A percentile compares a stretch with the other conserved stretches of the same genome.
Conservation (phyloP, 345 rosid species). For the Capsella bursapastoris region DNA sequence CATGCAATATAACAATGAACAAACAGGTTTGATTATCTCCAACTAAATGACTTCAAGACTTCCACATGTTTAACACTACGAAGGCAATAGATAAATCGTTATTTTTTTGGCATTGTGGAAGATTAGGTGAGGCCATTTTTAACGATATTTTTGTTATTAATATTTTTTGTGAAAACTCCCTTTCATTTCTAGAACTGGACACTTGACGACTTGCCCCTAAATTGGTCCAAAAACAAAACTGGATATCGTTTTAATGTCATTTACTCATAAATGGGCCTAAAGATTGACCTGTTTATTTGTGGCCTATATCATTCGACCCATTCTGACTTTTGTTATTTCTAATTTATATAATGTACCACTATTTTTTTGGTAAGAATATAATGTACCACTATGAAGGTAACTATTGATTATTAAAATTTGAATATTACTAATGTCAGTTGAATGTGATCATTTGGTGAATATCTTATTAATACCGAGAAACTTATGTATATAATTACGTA, state of each 20-base stretch:
- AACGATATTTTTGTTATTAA: not conserved
- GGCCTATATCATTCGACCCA: not conserved
- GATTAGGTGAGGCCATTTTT: not conserved
- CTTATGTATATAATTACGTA: no score
- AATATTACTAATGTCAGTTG: no score
- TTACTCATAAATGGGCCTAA: constrained; percentile 38
- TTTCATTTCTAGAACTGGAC: constrained; percentile 18
- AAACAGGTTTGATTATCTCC: no score
- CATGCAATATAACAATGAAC: no score
- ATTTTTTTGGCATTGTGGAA: not conserved
- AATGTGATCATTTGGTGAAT: no score
- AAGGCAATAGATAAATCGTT: not conserved
- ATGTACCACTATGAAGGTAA: no score
- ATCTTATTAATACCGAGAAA: no score
- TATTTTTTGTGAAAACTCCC: not conserved
- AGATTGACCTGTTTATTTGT: constrained; percentile 19
- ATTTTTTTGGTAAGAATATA: no score
- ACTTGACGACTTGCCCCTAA: not conserved
- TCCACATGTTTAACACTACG: no score
- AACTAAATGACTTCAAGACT: no score
- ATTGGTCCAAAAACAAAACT: constrained; percentile 35
- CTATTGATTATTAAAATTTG: no score
- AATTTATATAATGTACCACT: no score
- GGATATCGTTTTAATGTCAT: constrained; percentile 24
- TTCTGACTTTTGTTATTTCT: not conserved